Base-by-base conservation (phyloP, 1,284 basidiomycete genomes). In the Leccinum subspadiceum region DNA sequence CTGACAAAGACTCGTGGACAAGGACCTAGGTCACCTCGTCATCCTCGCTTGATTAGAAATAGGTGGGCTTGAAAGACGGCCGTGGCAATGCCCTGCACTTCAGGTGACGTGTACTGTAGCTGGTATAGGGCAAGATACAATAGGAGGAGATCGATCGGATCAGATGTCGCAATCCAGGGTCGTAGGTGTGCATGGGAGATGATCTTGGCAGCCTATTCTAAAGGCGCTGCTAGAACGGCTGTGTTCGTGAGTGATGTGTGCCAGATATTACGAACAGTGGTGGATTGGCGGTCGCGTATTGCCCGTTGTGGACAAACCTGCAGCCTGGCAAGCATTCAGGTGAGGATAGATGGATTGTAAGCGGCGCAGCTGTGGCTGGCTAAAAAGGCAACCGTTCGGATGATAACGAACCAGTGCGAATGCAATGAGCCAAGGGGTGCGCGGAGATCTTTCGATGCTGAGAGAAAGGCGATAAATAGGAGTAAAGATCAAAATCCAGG, bases 11-110 rank as follows among this genome's bases (percentile, higher is more conserved):
- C 37, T 54, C 53, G 55, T 63, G 61, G 52, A 58, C 44, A 22
- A 57, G 68, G 68, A 71, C 70, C 68, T 54, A 66, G 1, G 64
- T 56, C 68, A 70, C 70, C 69, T 57, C 4, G 51, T 58, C 50
- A 70, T 70, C 17, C 26, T 52, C 29, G 39, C 58, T 53, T 26
- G 31, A 58, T 62, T 66, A 54, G 57, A 62, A 33, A 51, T 39
- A 53, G 37, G 41, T 26, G 55, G 12, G 24, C 49, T 51, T 13
- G 29, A 35, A 31, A 54, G 56, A 56, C n/a, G n/a, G 56, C 33
- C 9, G 64, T 65, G 24, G 44, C 15, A 46, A 52, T 13, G 12
- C 41, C 26, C 39, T 48, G 46, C 33, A 31, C 54, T 17, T n/a
- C 49, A 31, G 33, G 33, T 67, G 58, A 60, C 60, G 54, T 46